phyloP scores from a whole-genome alignment of 2,329 filamentous ascomycete genomes.

The Verticillium nubilum region DNA sequence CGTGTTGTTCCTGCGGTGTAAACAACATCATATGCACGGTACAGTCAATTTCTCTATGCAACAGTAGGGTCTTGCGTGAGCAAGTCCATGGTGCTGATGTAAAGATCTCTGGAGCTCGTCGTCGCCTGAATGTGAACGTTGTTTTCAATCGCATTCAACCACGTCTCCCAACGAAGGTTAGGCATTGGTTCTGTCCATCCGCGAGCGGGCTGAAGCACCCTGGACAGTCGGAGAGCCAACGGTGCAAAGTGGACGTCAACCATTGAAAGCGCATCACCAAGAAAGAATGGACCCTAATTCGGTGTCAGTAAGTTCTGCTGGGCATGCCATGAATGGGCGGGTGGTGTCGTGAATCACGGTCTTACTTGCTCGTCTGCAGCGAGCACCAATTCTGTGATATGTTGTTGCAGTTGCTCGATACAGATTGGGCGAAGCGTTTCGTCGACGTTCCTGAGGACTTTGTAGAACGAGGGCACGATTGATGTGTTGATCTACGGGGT shows the following conservation, averaged over 20 bases:
- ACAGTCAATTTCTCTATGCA: background rate
- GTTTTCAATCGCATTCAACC: constrained; percentile 64
- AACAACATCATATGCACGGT: no score
- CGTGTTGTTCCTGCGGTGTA: no score
- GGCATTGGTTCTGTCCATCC: constrained; percentile 11
- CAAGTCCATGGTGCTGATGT: constrained; percentile 54
- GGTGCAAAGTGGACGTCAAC: constrained; percentile 74
- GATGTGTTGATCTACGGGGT: constrained; percentile 62
- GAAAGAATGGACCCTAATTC: constrained; percentile 62
- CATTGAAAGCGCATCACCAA: constrained; percentile 43
- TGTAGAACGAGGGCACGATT: constrained; percentile 73
- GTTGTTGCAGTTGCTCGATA: constrained; percentile 56
- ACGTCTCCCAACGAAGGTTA: constrained; percentile 53
- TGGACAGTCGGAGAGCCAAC: constrained; percentile 65
- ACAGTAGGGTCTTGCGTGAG: constrained; percentile 16
- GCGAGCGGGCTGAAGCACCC: constrained; percentile 44
- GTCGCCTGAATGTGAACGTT: constrained; percentile 61
- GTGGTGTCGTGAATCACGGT: background rate
- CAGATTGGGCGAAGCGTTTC: constrained; percentile 50
- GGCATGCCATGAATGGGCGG: background rate
- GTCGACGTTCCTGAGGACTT: constrained; percentile 62
- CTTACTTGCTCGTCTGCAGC: constrained; percentile 38
- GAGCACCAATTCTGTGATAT: constrained; percentile 51
- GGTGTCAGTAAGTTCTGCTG: background rate
- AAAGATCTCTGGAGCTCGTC: constrained; percentile 53